Percentiles rank a stretch among this genome's conserved stretches.
phyloP scores from a whole-genome alignment of 352 stramenopile genomes.

The Globisporangium paddicum region DNA sequence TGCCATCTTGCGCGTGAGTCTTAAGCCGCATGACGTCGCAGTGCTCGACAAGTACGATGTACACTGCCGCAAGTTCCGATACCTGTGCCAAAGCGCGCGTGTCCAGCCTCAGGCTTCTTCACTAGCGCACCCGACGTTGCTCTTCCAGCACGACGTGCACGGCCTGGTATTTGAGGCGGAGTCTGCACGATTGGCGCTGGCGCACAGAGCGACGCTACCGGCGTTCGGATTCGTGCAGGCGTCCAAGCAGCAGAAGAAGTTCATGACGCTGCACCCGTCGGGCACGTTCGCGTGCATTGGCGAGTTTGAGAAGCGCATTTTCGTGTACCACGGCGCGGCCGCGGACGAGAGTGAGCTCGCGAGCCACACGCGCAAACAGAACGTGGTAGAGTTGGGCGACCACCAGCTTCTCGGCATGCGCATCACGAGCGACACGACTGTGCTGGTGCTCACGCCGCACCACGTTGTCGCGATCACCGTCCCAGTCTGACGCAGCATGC shows the following conservation, averaged over 20 bases:
- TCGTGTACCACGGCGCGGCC: slow-evolving; percentile 54
- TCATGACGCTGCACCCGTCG: slow-evolving; percentile 49
- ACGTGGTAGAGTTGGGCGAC: slow-evolving; percentile 67
- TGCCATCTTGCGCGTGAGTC: slow-evolving; percentile 41
- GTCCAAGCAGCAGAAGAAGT: slow-evolving; percentile 87
- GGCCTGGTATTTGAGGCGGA: slow-evolving; percentile 49
- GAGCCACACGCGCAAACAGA: slow-evolving; percentile 51
- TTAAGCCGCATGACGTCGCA: slow-evolving; percentile 16
- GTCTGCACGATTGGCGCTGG: slow-evolving; percentile 23
- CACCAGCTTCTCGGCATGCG: slow-evolving; percentile 59
- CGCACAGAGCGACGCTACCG: slow-evolving; percentile 52
- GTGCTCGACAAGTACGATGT: slow-evolving; percentile 50
- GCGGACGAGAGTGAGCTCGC: slow-evolving; percentile 22
- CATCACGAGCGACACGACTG: slow-evolving; percentile 30
- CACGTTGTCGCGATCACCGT: slow-evolving; percentile 35
- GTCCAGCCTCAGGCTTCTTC: neutral
- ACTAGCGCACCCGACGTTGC: slow-evolving; percentile 23
- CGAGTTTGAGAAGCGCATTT: slow-evolving; percentile 76
- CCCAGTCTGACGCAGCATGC: neutral
- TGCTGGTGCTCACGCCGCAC: slow-evolving; percentile 53
- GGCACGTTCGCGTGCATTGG: slow-evolving; percentile 63
- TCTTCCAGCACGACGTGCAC: slow-evolving; percentile 85
- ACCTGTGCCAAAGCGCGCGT: slow-evolving; percentile 35
- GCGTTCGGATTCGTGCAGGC: slow-evolving; percentile 85
- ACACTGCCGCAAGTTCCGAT: slow-evolving; percentile 67